Evolutionary conservation across 1,284 basidiomycete species (phyloP).

Genomic region (Puccinia horiana): DNA sequence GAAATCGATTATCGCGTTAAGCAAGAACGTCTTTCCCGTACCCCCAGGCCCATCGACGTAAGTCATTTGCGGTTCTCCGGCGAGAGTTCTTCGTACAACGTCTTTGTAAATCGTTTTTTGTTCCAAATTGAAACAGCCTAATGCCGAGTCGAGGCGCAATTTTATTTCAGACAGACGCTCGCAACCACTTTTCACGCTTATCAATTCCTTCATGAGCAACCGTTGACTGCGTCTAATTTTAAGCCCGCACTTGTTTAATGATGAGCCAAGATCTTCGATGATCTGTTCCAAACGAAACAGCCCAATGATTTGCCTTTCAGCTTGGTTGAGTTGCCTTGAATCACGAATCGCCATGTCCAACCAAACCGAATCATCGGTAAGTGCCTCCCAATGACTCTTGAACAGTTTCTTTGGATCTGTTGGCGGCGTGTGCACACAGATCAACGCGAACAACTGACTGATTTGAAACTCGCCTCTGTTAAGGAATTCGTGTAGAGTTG

Average conservation of each 20-base stretch:
- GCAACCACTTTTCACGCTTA: too few species aligned
- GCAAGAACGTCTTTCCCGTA: neutral
- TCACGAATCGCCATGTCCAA: too few species aligned
- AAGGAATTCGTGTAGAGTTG: neutral
- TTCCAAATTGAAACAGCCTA: neutral
- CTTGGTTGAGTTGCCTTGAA: neutral
- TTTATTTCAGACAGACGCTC: too few species aligned
- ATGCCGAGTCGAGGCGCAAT: too few species aligned
- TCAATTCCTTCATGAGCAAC: too few species aligned
- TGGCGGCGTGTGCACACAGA: neutral
- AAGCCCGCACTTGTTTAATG: too few species aligned
- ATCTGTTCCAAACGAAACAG: too few species aligned
- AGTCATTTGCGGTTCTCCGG: too few species aligned
- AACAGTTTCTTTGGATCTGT: neutral
- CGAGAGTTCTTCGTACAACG: neutral
- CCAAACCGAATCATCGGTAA: constrained; percentile 2
- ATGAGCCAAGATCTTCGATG: too few species aligned
- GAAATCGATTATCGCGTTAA: neutral
- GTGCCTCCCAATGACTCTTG: neutral
- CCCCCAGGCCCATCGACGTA: neutral
- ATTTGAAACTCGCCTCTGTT: neutral
- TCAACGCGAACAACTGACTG: neutral
- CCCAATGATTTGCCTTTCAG: neutral
- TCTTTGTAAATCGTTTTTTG: neutral
- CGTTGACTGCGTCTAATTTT: too few species aligned